phyloP scores from a whole-genome alignment of 2,329 filamentous ascomycete species.

The Monosporascus sp. region DNA sequence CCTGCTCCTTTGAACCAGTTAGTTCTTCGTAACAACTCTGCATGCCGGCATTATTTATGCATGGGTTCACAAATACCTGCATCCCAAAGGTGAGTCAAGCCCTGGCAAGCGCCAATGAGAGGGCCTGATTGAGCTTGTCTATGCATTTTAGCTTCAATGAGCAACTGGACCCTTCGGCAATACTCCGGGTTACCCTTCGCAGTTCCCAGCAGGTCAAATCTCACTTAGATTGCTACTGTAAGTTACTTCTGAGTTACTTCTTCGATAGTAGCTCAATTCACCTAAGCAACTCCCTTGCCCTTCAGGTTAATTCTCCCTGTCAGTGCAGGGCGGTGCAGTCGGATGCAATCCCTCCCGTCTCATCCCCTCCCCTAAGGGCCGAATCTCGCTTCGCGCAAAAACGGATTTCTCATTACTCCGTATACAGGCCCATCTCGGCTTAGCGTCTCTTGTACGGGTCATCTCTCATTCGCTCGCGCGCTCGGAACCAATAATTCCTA shows the following conservation, averaged over 20 bases:
- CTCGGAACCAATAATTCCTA: background rate
- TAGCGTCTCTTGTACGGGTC: background rate
- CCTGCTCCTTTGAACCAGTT: background rate
- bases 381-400: background rate
- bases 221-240: background rate
- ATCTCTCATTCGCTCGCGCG: background rate
- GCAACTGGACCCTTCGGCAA: background rate
- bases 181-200: background rate
- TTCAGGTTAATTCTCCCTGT: background rate
- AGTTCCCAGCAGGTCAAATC: background rate
- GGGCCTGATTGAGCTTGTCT: background rate
- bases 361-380: background rate
- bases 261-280: background rate
- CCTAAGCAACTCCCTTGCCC: background rate
- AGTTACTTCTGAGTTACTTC: background rate
- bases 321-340: background rate
- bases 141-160: background rate
- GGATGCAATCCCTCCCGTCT: background rate
- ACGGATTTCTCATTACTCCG: background rate
- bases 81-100: background rate
- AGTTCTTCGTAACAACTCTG: background rate
- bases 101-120: background rate
- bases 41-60: background rate
- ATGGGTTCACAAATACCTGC: background rate
- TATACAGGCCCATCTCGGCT: background rate